phyloP scores from a whole-genome alignment of 73 alveolate genomes.

The Paramecium sexaurelia region DNA sequence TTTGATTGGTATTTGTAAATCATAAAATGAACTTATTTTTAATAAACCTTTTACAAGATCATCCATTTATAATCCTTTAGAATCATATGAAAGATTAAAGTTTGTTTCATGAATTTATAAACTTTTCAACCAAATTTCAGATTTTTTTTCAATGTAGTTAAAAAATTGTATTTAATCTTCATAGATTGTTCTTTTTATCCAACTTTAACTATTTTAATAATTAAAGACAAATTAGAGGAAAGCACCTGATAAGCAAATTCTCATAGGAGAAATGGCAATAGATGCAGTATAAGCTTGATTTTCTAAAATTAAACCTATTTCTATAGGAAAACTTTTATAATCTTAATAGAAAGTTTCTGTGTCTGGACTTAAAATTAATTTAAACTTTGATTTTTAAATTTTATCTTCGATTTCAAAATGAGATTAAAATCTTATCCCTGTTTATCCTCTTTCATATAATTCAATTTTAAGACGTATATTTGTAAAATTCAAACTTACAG shows the following conservation, averaged over 20 bases:
- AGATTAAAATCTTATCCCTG: background rate
- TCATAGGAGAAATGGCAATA: background rate
- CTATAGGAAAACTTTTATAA: background rate
- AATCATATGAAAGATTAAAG: constrained; percentile 11
- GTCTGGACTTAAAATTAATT: background rate
- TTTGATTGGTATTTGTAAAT: background rate
- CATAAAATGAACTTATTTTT: constrained; percentile 7
- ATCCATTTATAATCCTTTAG: background rate
- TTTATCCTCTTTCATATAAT: background rate
- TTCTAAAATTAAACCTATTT: constrained; percentile 21
- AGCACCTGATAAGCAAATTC: constrained; percentile 20
- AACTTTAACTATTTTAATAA: background rate
- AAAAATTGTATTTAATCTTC: background rate
- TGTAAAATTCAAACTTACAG: background rate
- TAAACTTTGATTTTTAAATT: background rate
- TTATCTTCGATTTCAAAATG: constrained; percentile 24
- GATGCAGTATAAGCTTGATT: background rate
- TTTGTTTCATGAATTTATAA: background rate
- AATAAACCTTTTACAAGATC: background rate
- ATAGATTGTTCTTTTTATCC: background rate
- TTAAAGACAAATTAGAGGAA: constrained; percentile 3
- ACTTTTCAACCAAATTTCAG: background rate
- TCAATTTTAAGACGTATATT: background rate
- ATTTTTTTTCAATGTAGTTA: background rate
- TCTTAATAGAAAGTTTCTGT: background rate